Percentiles rank a stretch among this genome's conserved stretches.
phyloP scores from a whole-genome alignment of 2,329 filamentous ascomycete species.

The Fusarium brevicatenulatum region DNA sequence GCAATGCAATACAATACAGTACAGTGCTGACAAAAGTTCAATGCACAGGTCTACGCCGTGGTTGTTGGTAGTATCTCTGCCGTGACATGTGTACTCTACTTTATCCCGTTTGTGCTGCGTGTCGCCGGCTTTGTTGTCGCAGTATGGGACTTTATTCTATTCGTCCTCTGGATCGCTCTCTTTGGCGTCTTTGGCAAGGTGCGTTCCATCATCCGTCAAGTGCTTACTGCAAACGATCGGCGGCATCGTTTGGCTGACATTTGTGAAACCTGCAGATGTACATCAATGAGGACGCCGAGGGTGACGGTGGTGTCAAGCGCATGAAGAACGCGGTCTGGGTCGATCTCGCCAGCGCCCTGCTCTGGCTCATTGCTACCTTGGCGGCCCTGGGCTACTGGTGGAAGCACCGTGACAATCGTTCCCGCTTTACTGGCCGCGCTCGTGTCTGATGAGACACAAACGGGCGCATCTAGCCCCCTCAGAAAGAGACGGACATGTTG shows the following conservation, averaged over 20 bases:
- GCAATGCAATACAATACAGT: not conserved
- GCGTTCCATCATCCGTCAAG: constrained; percentile 17
- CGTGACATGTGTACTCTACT: constrained; percentile 71
- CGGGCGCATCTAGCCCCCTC: not conserved
- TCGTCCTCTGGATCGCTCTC: constrained; percentile 81
- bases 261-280: constrained; percentile 63
- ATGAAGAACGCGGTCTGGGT: constrained; percentile 93
- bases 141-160: constrained; percentile 76
- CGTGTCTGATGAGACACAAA: constrained; percentile 53
- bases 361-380: constrained; percentile 76
- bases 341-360: constrained; percentile 75
- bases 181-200: constrained; percentile 85
- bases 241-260: constrained; percentile 23
- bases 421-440: constrained; percentile 69
- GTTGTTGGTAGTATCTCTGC: constrained; percentile 74
- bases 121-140: constrained; percentile 62
- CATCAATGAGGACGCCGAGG: constrained; percentile 74
- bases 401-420: constrained; percentile 61
- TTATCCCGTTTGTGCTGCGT: constrained; percentile 69
- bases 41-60: constrained; percentile 72
- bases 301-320: constrained; percentile 70
- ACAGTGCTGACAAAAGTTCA: constrained; percentile 16
- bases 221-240: constrained; percentile 1
- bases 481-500: constrained; percentile 3
- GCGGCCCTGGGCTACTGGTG: constrained; percentile 69